phyloP scores from a whole-genome alignment of 163 green algal species.

The Volvox carteri region DNA sequence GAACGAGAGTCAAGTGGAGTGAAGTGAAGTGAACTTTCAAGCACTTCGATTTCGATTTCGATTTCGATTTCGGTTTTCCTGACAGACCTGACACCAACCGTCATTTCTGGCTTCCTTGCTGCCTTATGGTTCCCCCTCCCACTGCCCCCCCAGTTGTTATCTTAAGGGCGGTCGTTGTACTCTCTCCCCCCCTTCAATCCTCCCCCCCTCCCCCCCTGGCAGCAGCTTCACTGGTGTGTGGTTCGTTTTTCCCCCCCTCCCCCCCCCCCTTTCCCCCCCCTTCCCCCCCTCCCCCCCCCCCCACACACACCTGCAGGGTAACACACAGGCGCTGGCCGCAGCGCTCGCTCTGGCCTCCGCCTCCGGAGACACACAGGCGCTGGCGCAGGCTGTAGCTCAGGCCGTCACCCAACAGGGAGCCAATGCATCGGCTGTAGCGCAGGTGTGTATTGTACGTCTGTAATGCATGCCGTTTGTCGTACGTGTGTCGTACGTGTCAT shows the following conservation, averaged over 20 bases:
- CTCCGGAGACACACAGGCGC: constrained; percentile 5
- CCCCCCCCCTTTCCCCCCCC: background rate
- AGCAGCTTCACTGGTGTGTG: too few relatives aligned
- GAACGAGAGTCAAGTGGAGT: too few relatives aligned
- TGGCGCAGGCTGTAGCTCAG: constrained; percentile 41
- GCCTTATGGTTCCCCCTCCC: background rate
- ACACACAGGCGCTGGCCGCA: constrained; percentile 11
- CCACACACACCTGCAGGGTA: constrained; percentile 17
- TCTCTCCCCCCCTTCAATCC: background rate
- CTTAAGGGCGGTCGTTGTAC: too few relatives aligned
- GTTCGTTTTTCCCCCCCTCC: background rate
- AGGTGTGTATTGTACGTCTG: too few relatives aligned
- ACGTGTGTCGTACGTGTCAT: background rate
- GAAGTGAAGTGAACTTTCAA: too few relatives aligned
- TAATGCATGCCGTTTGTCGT: too few relatives aligned
- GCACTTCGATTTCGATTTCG: background rate
- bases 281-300: background rate
- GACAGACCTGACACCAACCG: too few relatives aligned
- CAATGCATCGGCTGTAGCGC: constrained; percentile 32
- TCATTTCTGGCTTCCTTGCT: background rate
- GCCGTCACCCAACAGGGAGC: constrained; percentile 43
- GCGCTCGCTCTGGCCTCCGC: constrained; percentile 28
- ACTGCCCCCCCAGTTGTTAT: background rate
- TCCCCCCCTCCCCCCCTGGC: background rate
- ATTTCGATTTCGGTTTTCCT: background rate